Percentiles rank a stretch among this genome's conserved stretches.
phyloP scores from a whole-genome alignment of 2,329 filamentous ascomycete genomes.

The Aspergillus sp. region DNA sequence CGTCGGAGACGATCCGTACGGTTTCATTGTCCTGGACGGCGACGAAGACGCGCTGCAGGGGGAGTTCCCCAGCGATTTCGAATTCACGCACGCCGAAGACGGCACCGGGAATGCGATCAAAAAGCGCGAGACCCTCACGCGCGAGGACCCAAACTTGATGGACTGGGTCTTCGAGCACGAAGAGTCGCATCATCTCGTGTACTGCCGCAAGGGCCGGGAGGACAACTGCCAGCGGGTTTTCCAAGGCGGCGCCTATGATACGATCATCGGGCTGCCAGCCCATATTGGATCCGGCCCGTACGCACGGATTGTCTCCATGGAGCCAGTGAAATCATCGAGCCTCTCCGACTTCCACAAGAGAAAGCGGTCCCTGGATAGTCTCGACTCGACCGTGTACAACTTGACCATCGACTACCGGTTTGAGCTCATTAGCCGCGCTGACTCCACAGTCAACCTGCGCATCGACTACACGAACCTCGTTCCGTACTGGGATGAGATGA shows the following conservation, averaged over 20 bases:
- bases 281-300: slow-evolving; percentile 19
- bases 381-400: too few species aligned
- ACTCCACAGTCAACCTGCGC: slow-evolving; percentile 15
- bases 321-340: neutral
- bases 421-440: slow-evolving; percentile 16
- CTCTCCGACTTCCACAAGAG: too few species aligned
- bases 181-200: neutral
- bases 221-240: slow-evolving; percentile 7
- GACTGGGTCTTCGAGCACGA: neutral
- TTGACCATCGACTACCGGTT: slow-evolving; percentile 15
- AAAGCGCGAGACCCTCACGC: neutral
- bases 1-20: neutral
- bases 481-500: slow-evolving; percentile 18
- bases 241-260: slow-evolving; percentile 13
- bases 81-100: neutral
- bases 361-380: too few species aligned
- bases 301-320: slow-evolving; percentile 17
- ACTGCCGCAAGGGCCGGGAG: neutral
- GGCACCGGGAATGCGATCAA: neutral
- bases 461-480: slow-evolving; percentile 19
- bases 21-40: neutral
- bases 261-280: slow-evolving; percentile 17
- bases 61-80: neutral
- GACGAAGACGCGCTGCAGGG: neutral
- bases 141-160: neutral